phyloP scores from a whole-genome alignment of 75 land plant species.

The Larix kaempferi region DNA sequence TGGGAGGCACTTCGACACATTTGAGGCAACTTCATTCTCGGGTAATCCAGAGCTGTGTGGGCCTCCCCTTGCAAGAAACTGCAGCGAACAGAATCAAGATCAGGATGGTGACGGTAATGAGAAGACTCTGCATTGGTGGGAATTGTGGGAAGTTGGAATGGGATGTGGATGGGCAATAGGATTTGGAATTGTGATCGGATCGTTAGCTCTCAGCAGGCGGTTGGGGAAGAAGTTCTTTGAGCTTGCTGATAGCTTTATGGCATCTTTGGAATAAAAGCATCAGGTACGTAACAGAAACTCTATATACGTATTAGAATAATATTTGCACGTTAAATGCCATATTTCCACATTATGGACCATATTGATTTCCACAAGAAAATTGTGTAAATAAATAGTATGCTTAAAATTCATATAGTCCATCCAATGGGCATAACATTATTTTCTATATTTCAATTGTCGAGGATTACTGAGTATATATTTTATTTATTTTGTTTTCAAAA shows the following conservation, averaged over 20 bases:
- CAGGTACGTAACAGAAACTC: too few species aligned
- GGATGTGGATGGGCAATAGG: not conserved
- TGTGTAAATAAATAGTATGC: too few species aligned
- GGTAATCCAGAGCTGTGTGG: constrained; percentile 20
- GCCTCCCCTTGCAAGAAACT: not conserved
- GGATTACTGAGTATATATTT: too few species aligned
- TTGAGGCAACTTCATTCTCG: not conserved
- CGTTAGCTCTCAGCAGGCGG: not conserved
- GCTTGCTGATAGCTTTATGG: not conserved
- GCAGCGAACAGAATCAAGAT: not conserved
- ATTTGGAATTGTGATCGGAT: not conserved
- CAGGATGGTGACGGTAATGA: not conserved
- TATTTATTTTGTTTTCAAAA: too few species aligned
- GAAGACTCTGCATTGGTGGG: not conserved
- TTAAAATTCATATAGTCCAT: too few species aligned
- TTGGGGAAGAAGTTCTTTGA: not conserved
- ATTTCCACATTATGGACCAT: too few species aligned
- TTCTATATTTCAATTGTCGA: too few species aligned
- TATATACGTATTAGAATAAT: too few species aligned
- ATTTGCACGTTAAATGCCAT: too few species aligned
- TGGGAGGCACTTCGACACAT: not conserved
- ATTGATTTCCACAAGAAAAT: too few species aligned
- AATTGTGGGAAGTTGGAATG: not conserved
- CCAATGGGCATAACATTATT: too few species aligned
- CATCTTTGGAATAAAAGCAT: too few species aligned